phyloP scores from a whole-genome alignment of 1,284 basidiomycete genomes.

The Puccinia horiana region DNA sequence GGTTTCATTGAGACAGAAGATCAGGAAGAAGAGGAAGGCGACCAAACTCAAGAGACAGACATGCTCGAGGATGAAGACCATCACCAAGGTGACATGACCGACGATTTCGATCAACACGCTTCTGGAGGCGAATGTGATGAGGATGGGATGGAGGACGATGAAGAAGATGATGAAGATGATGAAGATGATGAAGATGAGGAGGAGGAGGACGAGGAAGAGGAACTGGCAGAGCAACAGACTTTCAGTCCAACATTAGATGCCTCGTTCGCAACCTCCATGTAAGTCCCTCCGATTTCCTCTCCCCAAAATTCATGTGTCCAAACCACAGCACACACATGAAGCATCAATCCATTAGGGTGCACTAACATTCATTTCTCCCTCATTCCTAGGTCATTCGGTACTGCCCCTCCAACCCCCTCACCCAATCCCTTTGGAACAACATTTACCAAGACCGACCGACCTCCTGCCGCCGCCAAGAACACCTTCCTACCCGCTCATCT shows the following conservation, averaged over 20 bases:
- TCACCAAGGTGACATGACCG: not conserved
- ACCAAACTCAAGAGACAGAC: not conserved
- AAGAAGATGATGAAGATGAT: slow-evolving; percentile 19
- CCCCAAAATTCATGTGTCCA: too few species aligned
- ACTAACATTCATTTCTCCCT: not conserved
- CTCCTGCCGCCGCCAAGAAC: not conserved
- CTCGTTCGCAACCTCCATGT: slow-evolving; percentile 48
- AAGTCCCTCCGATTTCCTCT: not conserved
- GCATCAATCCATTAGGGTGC: too few species aligned
- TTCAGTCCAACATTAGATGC: slow-evolving; percentile 43
- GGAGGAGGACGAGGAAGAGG: slow-evolving; percentile 28
- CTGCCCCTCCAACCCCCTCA: slow-evolving; percentile 43
- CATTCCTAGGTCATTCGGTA: slow-evolving; percentile 38
- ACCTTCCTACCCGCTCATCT: slow-evolving; percentile 37
- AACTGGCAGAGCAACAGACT: slow-evolving; percentile 18
- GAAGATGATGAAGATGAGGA: not conserved
- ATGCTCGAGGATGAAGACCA: not conserved
- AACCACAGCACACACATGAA: too few species aligned
- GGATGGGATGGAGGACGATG: not conserved
- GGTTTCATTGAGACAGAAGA: not conserved
- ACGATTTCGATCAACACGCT: not conserved
- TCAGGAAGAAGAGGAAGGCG: not conserved
- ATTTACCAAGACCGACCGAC: not conserved
- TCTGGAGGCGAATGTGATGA: slow-evolving; percentile 1
- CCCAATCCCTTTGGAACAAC: slow-evolving; percentile 33